Base-by-base conservation (phyloP, 768 basidiomycete genomes). In the Cyclocybe aegerita region DNA sequence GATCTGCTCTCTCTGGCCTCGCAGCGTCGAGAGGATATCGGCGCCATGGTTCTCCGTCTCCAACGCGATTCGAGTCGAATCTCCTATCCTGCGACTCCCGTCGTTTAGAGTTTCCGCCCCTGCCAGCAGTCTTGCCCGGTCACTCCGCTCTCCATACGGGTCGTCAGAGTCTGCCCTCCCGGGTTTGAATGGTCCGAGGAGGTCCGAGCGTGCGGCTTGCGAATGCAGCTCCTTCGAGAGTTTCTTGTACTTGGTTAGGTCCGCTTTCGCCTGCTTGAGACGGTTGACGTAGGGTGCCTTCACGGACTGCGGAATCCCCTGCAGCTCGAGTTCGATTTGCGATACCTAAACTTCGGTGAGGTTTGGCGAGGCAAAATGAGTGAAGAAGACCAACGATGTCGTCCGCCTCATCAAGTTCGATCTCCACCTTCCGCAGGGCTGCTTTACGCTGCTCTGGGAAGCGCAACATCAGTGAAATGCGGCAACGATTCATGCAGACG, bases 261-360 rank as follows among this genome's bases (percentile, higher is more conserved):
- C 88, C 0, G 80, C 65, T 63, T 93, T 93, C 40, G 83, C 79
- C 29, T 82, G 71, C 58, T 80, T 82, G 39, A 94, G 76, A 49
- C 88, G 80, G 9, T 75, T 61, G 48, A 82, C 76, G 62, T 93
- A 93, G 33, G 81, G 81, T 0, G 81, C 60, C 52, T 85, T 79
- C 63, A 96, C 79, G 15, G 90, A 92, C 61, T 88, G 80, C 0
- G 93, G 93, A 64, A 96, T 93, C 1, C 90, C 91, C 53, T 92
- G 93, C 8, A 94, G 84, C 68, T 97, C 94, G 37, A 94, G 80
- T 67, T 96, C 93, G 77, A 98, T 90, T 74, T 96, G 94, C 35
- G 91, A 91, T 49, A 97, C 77, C 93, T 97, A 60, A 10, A 32
- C 32, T 48, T 52, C 36, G 45, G 7, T 37, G 39, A 9, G 43